Percentiles rank a stretch among this genome's conserved stretches.
Conservation (phyloP, 176 grass and related monocot genomes). For the Melocanna baccifera region DNA sequence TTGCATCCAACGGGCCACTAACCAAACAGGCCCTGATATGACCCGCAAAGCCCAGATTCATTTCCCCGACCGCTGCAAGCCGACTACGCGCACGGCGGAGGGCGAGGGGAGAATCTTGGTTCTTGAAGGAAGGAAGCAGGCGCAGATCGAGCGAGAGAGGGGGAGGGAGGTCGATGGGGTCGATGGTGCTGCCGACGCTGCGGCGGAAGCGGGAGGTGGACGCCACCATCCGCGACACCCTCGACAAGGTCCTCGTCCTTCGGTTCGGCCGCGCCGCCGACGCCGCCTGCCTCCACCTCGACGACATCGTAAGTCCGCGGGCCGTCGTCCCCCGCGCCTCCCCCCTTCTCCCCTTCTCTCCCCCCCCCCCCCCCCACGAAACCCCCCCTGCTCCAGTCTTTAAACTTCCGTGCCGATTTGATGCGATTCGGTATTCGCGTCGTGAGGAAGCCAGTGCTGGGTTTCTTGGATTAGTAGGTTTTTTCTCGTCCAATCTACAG, state of each 20-base stretch:
- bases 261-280: constrained; percentile 66
- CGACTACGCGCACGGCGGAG: too few relatives aligned
- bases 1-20: too few relatives aligned
- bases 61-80: not conserved
- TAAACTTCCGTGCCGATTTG: not conserved
- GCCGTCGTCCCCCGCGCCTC: not conserved
- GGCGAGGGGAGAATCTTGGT: not conserved
- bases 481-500: not conserved
- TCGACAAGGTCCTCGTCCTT: constrained; percentile 85
- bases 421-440: not conserved
- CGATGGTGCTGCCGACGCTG: constrained; percentile 50
- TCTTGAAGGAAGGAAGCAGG: not conserved
- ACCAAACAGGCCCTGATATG: too few relatives aligned
- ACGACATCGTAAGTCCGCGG: constrained; percentile 50
- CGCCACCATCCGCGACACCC: constrained; percentile 60
- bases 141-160: not conserved
- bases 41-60: too few relatives aligned
- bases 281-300: constrained; percentile 68
- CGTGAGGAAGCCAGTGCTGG: not conserved
- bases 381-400: not conserved
- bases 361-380: not conserved
- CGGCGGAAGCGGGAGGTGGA: constrained; percentile 68
- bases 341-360: not conserved
- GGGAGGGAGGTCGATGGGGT: constrained; percentile 44
- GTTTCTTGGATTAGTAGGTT: not conserved